These are phyloP conservation scores for Bassia scoparia DNA, from an alignment of 148 eudicot species.

Conservation along the genomic window DNA sequence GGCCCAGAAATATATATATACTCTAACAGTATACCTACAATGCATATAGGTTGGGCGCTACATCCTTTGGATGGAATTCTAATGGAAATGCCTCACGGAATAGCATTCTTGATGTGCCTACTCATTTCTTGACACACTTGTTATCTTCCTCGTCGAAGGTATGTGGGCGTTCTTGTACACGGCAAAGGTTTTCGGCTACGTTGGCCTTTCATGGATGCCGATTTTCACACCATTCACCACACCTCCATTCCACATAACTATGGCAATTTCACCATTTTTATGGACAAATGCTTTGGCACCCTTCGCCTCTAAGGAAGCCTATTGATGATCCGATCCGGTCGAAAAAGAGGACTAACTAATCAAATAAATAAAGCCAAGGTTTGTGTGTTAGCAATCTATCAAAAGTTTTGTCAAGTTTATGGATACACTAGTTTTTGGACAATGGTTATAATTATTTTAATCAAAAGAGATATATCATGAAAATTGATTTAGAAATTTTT, in stretches of 20 bases:
- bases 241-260: background rate
- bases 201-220: conserved; percentile 8
- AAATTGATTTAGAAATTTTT: no score
- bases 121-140: background rate
- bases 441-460: no score
- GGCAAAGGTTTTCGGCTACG: background rate
- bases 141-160: background rate
- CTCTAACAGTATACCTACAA: no score
- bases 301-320: background rate
- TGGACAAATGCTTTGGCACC: conserved; percentile 7
- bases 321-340: background rate
- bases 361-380: no score
- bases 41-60: background rate
- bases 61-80: conserved; percentile 10
- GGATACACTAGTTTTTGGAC: no score
- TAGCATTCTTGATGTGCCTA: conserved; percentile 4
- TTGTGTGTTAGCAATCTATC: background rate
- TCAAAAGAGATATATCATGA: no score
- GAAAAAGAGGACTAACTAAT: background rate
- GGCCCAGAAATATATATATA: no score
- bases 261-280: conserved; percentile 8
- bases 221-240: background rate
- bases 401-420: no score
- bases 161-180: background rate
- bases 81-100: background rate